Conservation (phyloP, 805 yeast genomes). For the Candida nemodendra region DNA sequence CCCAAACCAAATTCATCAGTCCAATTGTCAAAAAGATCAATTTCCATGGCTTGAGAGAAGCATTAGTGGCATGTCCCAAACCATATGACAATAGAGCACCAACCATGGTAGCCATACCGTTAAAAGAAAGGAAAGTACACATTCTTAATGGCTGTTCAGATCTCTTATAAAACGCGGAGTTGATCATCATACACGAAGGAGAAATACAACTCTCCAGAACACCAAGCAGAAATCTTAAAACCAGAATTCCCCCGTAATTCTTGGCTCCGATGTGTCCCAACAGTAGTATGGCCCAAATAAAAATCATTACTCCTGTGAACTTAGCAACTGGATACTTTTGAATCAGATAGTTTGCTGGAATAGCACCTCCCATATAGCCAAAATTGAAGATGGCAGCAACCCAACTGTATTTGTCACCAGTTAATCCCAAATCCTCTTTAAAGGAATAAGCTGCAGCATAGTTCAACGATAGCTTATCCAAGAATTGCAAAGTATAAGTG, state of each 20-base stretch:
- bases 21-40: slow-evolving; percentile 45
- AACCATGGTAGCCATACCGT: slow-evolving; percentile 20
- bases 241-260: slow-evolving; percentile 44
- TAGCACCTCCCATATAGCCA: slow-evolving; percentile 59
- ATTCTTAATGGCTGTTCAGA: slow-evolving; percentile 29
- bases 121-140: slow-evolving; percentile 21
- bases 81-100: slow-evolving; percentile 15
- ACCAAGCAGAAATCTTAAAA: slow-evolving; percentile 50
- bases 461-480: slow-evolving; percentile 40
- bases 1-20: slow-evolving; percentile 38
- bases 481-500: slow-evolving; percentile 32
- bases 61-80: slow-evolving; percentile 6
- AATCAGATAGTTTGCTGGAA: slow-evolving; percentile 38
- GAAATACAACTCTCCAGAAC: slow-evolving; percentile 30
- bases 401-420: slow-evolving; percentile 47
- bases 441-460: slow-evolving; percentile 44
- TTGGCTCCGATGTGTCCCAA: slow-evolving; percentile 45
- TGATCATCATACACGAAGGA: slow-evolving; percentile 35
- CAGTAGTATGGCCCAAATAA: slow-evolving; percentile 52
- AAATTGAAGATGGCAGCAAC: slow-evolving; percentile 42
- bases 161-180: slow-evolving; percentile 29
- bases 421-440: slow-evolving; percentile 35
- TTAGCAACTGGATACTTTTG: slow-evolving; percentile 38
- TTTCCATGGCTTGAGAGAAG: slow-evolving; percentile 36
- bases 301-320: slow-evolving; percentile 35